Evolutionary conservation across 768 basidiomycete genomes (phyloP).

Genomic region (Fomitopsis serialis): DNA sequence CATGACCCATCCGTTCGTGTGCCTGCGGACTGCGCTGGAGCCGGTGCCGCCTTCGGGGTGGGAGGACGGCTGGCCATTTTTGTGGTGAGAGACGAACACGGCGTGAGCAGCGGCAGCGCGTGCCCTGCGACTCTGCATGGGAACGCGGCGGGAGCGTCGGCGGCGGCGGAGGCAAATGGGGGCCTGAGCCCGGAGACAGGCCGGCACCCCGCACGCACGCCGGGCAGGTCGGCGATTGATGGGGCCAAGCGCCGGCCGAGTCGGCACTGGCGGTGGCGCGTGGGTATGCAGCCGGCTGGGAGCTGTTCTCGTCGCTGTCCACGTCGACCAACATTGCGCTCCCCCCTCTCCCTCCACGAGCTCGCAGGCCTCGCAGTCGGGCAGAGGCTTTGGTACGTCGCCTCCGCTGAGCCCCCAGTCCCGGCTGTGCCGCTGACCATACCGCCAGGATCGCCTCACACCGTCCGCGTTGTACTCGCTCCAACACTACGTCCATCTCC

Average conservation of each 20-base stretch:
- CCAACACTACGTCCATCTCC: constrained; percentile 11
- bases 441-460: constrained; percentile 13
- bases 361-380: not conserved
- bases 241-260: not conserved
- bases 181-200: not conserved
- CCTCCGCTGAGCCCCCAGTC: not conserved
- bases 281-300: not conserved
- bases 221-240: not conserved
- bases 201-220: not conserved
- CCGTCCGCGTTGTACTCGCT: constrained; percentile 18
- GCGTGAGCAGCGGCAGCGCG: too few species aligned
- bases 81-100: not conserved
- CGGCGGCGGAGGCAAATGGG: not conserved
- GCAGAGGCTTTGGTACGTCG: too few species aligned
- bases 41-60: not conserved
- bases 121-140: too few species aligned
- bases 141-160: too few species aligned
- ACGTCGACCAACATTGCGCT: not conserved
- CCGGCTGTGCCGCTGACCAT: not conserved
- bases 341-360: not conserved
- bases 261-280: not conserved
- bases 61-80: not conserved
- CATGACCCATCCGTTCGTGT: too few species aligned
- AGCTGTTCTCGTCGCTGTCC: not conserved
- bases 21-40: too few species aligned